Percentiles rank a stretch among this genome's conserved stretches.
Evolutionary conservation across 768 basidiomycete genomes (phyloP).

Genomic region (Podaxis mareebaensis): DNA sequence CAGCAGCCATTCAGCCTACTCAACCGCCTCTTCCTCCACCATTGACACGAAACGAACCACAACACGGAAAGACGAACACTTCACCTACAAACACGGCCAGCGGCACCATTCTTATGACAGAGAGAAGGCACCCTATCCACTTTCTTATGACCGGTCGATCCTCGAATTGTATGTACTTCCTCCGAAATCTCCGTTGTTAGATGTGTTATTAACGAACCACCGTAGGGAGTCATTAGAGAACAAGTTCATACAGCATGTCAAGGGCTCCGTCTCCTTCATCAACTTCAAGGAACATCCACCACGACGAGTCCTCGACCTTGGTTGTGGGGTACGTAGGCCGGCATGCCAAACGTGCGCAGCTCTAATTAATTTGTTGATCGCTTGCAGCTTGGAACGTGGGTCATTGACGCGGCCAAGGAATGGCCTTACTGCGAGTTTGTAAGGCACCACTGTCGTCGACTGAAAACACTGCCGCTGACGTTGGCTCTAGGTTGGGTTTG

Average conservation of each 20-base stretch:
- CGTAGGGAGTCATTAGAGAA: slow-evolving; percentile 60
- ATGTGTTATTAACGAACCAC: background rate
- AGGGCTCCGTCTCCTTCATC: slow-evolving; percentile 59
- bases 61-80: slow-evolving; percentile 56
- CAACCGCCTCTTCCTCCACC: slow-evolving; percentile 25
- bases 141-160: slow-evolving; percentile 67
- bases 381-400: slow-evolving; percentile 64
- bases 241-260: slow-evolving; percentile 46
- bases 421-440: slow-evolving; percentile 71
- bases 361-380: background rate
- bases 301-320: slow-evolving; percentile 61
- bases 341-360: slow-evolving; percentile 3
- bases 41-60: slow-evolving; percentile 38
- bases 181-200: slow-evolving; percentile 1
- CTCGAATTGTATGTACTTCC: slow-evolving; percentile 61
- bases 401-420: slow-evolving; percentile 69
- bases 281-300: slow-evolving; percentile 57
- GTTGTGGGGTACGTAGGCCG: slow-evolving; percentile 59
- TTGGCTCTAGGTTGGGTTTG: slow-evolving; percentile 65
- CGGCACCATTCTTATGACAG: slow-evolving; percentile 67
- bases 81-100: slow-evolving; percentile 59
- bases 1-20: slow-evolving; percentile 20
- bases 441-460: slow-evolving; percentile 24
- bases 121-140: slow-evolving; percentile 80
- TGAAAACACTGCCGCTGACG: background rate